phyloP scores from a whole-genome alignment of 208 protist genomes.

The Willaertia magna region DNA sequence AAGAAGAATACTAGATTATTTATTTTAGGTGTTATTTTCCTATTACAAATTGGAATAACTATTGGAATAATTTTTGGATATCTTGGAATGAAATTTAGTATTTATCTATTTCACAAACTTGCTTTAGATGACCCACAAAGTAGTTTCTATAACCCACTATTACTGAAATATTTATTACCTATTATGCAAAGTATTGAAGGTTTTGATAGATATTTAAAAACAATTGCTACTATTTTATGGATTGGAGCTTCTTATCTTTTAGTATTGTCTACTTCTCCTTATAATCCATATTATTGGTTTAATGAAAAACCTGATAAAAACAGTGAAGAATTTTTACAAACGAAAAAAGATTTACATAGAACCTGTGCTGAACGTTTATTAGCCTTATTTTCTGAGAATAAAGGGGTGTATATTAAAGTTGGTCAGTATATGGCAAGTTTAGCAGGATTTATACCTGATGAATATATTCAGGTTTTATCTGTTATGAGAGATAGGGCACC shows the following conservation, averaged over 20 bases:
- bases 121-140: background rate
- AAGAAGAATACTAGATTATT: too few relatives aligned
- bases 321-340: background rate
- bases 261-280: background rate
- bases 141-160: background rate
- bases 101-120: background rate
- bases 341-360: background rate
- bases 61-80: too few relatives aligned
- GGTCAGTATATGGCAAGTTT: constrained; percentile 38
- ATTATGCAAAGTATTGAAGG: background rate
- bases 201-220: background rate
- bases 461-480: constrained; percentile 28
- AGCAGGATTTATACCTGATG: constrained; percentile 30
- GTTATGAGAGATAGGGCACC: constrained; percentile 37
- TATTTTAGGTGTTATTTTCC: too few relatives aligned
- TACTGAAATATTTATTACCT: background rate
- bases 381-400: background rate
- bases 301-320: background rate
- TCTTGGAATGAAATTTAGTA: background rate
- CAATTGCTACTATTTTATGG: background rate
- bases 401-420: constrained; percentile 34
- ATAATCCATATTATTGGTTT: background rate
- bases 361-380: background rate
- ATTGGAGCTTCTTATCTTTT: background rate
- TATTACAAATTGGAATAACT: too few relatives aligned